A percentile compares a stretch with the other conserved stretches of the same genome.
phyloP scores from a whole-genome alignment of 2,329 filamentous ascomycete genomes.

The Metarhizium album region DNA sequence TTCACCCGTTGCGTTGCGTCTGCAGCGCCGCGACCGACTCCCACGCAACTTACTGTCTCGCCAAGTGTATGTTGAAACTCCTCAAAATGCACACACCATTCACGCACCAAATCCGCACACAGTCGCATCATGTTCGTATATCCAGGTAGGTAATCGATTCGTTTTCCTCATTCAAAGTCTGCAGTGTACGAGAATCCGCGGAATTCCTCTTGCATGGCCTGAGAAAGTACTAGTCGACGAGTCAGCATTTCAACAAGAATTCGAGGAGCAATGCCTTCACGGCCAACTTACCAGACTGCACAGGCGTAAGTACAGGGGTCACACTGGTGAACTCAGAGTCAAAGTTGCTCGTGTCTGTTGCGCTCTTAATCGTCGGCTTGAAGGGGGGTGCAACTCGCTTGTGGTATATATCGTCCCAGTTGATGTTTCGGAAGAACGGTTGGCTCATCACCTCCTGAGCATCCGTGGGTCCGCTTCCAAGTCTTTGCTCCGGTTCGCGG shows the following conservation, averaged over 20 bases:
- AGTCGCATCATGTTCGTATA: constrained; percentile 10
- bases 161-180: constrained; percentile 62
- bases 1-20: neutral
- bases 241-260: constrained; percentile 15
- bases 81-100: constrained; percentile 1
- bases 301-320: constrained; percentile 90
- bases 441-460: constrained; percentile 99
- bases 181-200: constrained; percentile 95
- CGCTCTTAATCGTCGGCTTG: constrained; percentile 76
- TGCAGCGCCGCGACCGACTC: neutral
- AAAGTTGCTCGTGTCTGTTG: constrained; percentile 99
- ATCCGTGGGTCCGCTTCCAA: constrained; percentile 91
- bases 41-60: neutral
- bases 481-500: constrained; percentile 81
- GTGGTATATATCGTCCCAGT: constrained; percentile 98
- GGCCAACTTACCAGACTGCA: constrained; percentile 74
- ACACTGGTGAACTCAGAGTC: constrained; percentile 98
- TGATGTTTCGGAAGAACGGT: constrained; percentile 94
- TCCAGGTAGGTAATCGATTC: constrained; percentile 1
- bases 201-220: constrained; percentile 99
- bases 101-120: neutral
- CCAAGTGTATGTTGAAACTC: neutral
- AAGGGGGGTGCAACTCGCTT: constrained; percentile 88
- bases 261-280: neutral
- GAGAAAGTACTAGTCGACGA: constrained; percentile 63